Evolutionary conservation across 352 stramenopile species (phyloP), one percentile per base, ranked within the genome.

Genomic region (Globisporangium yorkense): DNA sequence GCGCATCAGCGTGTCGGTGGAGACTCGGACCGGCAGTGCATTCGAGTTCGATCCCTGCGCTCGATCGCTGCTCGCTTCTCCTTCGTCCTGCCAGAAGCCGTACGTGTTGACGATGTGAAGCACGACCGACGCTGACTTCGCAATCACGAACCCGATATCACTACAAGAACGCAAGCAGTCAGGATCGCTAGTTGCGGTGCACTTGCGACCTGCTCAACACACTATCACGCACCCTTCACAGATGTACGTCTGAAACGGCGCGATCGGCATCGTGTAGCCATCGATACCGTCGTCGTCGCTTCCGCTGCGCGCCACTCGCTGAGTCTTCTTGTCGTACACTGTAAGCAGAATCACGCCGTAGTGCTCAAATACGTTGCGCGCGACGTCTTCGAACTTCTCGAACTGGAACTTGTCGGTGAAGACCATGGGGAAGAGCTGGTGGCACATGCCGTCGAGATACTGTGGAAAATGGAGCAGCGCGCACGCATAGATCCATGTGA

Each of bases 371-470:
- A 90, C 61, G 27, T 80, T 72, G 9, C 74, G 74, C 39, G 71
- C 75, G 33, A 86, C 75, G 27, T 80, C 68, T 9, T 75, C 67
- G 35, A 71, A 90, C 41, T 70, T 81, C 15, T 83, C 59, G 24
- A 71, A 61, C 3, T 84, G 70, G 62, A 90, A 88, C 13, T 54
- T 67, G 29, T 72, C 69, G 7, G 74, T 78, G 54, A 90, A 87
- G 8, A 85, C 68, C 8, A 90, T 74, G 1, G 80, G 74, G 35
- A 85, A 90, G 15, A 87, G 52, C 55, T 88, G 80, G 45, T 80
- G 67, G 53, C 74, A 82, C 71, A 90, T 77, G n/a, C 80, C 80
- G 35, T 81, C 68, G 16, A 88, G 58, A 56, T 90, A 90, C 80
- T 90, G 54, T 3, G 3, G 6, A 20, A 51, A 51, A 18, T 15